Evolutionary conservation across 495 filamentous ascomycete genomes (phyloP).

Genomic region (Copromyces sp.): DNA sequence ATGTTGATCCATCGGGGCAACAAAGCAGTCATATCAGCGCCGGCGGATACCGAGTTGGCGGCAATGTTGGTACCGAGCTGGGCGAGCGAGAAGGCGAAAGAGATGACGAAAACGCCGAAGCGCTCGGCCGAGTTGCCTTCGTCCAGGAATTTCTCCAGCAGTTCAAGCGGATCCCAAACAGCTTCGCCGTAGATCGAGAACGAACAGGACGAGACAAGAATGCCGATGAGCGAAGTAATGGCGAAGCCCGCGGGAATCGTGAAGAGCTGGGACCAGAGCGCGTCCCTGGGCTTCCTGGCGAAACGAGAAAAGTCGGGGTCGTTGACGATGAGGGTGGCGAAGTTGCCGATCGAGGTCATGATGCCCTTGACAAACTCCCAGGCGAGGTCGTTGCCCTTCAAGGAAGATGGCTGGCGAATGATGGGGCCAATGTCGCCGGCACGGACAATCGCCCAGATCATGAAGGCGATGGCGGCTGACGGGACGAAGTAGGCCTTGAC

Average conservation of each 20-base stretch:
- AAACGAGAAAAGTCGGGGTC: slow-evolving; percentile 85
- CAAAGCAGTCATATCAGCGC: slow-evolving; percentile 87
- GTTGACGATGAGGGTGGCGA: slow-evolving; percentile 77
- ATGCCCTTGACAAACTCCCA: slow-evolving; percentile 79
- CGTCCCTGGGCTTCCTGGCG: slow-evolving; percentile 67
- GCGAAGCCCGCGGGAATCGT: slow-evolving; percentile 83
- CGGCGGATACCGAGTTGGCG: slow-evolving; percentile 82
- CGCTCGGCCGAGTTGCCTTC: slow-evolving; percentile 67
- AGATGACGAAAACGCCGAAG: slow-evolving; percentile 83
- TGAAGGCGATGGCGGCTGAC: slow-evolving; percentile 72
- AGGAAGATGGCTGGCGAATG: slow-evolving; percentile 54
- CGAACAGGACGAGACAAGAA: slow-evolving; percentile 83
- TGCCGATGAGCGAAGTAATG: slow-evolving; percentile 84
- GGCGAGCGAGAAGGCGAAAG: slow-evolving; percentile 71
- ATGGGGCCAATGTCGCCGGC: slow-evolving; percentile 83
- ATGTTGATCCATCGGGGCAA: slow-evolving; percentile 81
- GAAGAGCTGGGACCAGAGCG: slow-evolving; percentile 80
- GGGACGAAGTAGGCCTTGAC: slow-evolving; percentile 84
- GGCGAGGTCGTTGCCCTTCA: slow-evolving; percentile 57
- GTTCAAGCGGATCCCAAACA: slow-evolving; percentile 79
- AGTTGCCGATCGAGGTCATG: slow-evolving; percentile 88
- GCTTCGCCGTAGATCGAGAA: slow-evolving; percentile 62
- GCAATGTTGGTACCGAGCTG: slow-evolving; percentile 92
- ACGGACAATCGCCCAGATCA: slow-evolving; percentile 80
- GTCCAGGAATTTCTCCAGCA: slow-evolving; percentile 63